Conservation (phyloP, 352 stramenopile species). For the Phytophthora quininea region DNA sequence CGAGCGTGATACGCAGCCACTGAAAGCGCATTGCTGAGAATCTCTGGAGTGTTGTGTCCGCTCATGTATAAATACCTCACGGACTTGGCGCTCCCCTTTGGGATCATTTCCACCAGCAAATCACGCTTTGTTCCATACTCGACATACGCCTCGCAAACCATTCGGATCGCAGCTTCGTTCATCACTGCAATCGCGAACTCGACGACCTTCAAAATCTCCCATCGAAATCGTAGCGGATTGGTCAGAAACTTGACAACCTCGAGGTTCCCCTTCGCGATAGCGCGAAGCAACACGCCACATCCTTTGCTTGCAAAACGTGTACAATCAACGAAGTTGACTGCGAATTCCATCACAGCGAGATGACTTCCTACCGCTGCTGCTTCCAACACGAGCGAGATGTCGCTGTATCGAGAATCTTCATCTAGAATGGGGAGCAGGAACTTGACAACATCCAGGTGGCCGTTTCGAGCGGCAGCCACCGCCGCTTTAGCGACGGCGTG, state of each 20-base stretch:
- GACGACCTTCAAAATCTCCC: background rate
- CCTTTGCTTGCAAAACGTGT: background rate
- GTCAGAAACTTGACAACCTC: slow-evolving; percentile 2
- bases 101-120: slow-evolving; percentile 8
- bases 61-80: slow-evolving; percentile 9
- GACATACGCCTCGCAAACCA: background rate
- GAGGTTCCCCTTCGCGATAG: background rate
- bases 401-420: background rate
- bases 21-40: background rate
- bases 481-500: too few relatives aligned
- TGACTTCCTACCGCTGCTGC: background rate
- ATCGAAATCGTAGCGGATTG: background rate
- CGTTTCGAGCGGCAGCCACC: background rate
- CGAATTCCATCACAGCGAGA: background rate
- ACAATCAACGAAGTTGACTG: background rate
- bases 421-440: slow-evolving; percentile 6
- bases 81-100: background rate
- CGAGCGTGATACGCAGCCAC: background rate
- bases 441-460: slow-evolving; percentile 8
- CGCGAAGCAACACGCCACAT: background rate
- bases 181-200: background rate
- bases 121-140: background rate
- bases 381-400: slow-evolving; percentile 1
- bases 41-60: background rate
- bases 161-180: background rate